Base-by-base conservation (phyloP, 108 stramenopile species). In the Nitzschia sp. region DNA sequence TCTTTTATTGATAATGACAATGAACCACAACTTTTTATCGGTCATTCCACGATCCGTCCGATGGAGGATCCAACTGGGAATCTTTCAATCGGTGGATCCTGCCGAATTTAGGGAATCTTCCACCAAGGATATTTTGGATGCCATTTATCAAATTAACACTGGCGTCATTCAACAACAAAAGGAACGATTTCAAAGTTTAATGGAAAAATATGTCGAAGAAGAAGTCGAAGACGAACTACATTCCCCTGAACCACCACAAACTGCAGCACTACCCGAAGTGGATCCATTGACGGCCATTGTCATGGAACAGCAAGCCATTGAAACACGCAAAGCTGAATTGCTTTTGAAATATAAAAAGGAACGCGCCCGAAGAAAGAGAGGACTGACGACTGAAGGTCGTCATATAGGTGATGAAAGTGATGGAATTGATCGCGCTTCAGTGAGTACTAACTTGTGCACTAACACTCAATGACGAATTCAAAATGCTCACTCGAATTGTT, bases 251-350 rank as follows among this genome's bases (percentile, higher is more conserved):
- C 11, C 11, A 26, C 36, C 59, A 33, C 15, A 33, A 17, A 0
- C 36, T 9, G 46, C 19, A 53, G 26, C 30, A 4, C 33, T 23
- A 1, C 25, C 66, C 18, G 70, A 64, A 13, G 26, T 82, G 15
- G 85, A 85, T 79, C 85, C 85, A 5, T 58, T 85, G 60, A 85
- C 85, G n/a, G 85, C 85, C 48, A 77, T 85, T 67, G 46, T 82
- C 9, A 76, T 75, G 72, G 79, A 85, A 71, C 66, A 78, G 58
- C 56, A 80, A 64, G 76, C 72, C 2, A 48, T 61, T 29, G 71
- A 81, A 74, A 60, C 72, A 35, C 66, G 74, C 34, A 68, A 70
- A 35, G 51, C 82, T 24, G 76, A 78, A 71, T 59, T 81, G 48
- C 68, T 79, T n/a, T 57, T 85, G 61, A 70, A 82, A 74, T 85